A percentile compares a stretch with the other conserved stretches of the same genome.
phyloP scores from a whole-genome alignment of 2,329 filamentous ascomycete species.

The Fragosphaeria purpurea region DNA sequence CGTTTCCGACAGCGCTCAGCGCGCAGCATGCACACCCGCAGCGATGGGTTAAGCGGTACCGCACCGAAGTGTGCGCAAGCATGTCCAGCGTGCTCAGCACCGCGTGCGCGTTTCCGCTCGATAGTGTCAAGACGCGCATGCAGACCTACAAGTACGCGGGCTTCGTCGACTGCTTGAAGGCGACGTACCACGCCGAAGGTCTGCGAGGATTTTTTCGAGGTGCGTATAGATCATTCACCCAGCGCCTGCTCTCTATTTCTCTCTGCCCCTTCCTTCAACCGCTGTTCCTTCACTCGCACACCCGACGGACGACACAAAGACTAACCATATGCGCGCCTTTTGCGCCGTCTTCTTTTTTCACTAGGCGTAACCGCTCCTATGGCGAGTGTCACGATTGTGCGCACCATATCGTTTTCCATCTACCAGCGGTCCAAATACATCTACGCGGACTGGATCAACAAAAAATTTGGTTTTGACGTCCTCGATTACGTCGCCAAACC shows the following conservation, averaged over 20 bases:
- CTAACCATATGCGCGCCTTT: not conserved
- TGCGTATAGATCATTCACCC: conserved; percentile 21
- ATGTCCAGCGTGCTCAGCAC: conserved; percentile 70
- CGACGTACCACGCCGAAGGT: conserved; percentile 68
- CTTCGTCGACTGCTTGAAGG: conserved; percentile 62
- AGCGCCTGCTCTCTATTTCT: conserved; percentile 14
- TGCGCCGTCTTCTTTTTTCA: conserved; percentile 2
- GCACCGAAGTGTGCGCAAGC: conserved; percentile 71
- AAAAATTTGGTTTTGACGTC: conserved; percentile 58
- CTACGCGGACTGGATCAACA: conserved; percentile 60
- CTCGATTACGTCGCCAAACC: conserved; percentile 60
- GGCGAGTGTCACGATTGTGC: conserved; percentile 36
- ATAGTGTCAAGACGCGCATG: conserved; percentile 85
- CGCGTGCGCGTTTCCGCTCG: conserved; percentile 71
- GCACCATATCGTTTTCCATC: conserved; percentile 31
- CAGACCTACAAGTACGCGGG: conserved; percentile 74
- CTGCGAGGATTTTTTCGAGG: conserved; percentile 72
- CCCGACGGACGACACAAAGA: not conserved
- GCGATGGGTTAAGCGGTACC: conserved; percentile 62
- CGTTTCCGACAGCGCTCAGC: not conserved
- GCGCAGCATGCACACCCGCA: conserved; percentile 11
- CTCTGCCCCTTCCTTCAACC: conserved; percentile 12
- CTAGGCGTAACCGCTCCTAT: conserved; percentile 70
- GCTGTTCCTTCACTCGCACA: too few species aligned
- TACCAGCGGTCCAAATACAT: conserved; percentile 69